phyloP scores from a whole-genome alignment of 768 basidiomycete genomes.

The Phaeotremella fagi region DNA sequence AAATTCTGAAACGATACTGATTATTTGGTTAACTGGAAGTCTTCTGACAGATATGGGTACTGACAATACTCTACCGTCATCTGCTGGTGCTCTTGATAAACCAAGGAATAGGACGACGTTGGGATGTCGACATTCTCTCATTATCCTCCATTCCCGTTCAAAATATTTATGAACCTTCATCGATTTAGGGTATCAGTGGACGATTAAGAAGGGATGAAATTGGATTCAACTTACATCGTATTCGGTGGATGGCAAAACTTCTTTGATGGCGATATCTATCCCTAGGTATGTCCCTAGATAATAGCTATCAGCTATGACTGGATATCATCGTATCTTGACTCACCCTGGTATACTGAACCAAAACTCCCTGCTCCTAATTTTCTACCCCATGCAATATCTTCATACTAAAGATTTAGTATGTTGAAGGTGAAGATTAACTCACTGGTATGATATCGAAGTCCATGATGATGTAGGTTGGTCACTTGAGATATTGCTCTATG shows the following conservation, averaged over 20 bases:
- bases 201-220: not conserved
- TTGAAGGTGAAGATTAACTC: slow-evolving; percentile 5
- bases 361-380: slow-evolving; percentile 42
- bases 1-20: slow-evolving; percentile 88
- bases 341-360: slow-evolving; percentile 45
- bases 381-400: slow-evolving; percentile 45
- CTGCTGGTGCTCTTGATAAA: slow-evolving; percentile 35
- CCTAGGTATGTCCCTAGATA: slow-evolving; percentile 76
- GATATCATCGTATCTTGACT: no score
- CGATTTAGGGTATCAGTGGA: no score
- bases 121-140: slow-evolving; percentile 85
- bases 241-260: slow-evolving; percentile 82
- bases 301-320: not conserved
- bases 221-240: slow-evolving; percentile 61
- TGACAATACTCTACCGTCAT: slow-evolving; percentile 42
- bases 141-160: slow-evolving; percentile 95
- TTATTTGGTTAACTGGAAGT: slow-evolving; percentile 43
- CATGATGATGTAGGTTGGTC: slow-evolving; percentile 12
- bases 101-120: slow-evolving; percentile 93
- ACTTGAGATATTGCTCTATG: no score
- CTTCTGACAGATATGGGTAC: slow-evolving; percentile 1
- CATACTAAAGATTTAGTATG: slow-evolving; percentile 17
- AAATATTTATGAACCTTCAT: slow-evolving; percentile 79
- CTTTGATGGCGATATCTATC: slow-evolving; percentile 93
- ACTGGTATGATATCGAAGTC: slow-evolving; percentile 43